Evolutionary conservation across 331 rosid species (phyloP).

Genomic region (Malus hybrid): DNA sequence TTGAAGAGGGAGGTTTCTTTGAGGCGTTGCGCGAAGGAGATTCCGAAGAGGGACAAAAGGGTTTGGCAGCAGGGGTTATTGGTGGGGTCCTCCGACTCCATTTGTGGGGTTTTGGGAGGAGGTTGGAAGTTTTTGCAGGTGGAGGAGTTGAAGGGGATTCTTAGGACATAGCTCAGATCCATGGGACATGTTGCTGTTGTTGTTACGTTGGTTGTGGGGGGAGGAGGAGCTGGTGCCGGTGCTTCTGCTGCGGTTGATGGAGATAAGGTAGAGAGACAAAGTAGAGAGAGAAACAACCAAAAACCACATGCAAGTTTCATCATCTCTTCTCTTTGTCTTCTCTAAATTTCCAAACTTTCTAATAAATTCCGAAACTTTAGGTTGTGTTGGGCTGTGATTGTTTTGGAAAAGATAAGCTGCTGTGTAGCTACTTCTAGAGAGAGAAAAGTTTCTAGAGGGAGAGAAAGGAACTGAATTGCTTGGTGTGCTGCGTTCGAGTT

Average conservation of each 20-base stretch:
- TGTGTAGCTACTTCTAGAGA: too few relatives aligned
- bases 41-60: slow-evolving; percentile 45
- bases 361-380: neutral
- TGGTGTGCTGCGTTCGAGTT: too few relatives aligned
- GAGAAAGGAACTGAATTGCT: too few relatives aligned
- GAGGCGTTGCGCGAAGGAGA: slow-evolving; percentile 53
- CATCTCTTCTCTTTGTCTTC: neutral
- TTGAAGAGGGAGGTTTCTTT: slow-evolving; percentile 55
- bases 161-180: slow-evolving; percentile 44
- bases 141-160: slow-evolving; percentile 61
- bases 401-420: neutral
- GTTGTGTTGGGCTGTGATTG: neutral
- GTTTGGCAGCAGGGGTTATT: slow-evolving; percentile 41
- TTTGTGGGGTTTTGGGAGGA: neutral
- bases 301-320: slow-evolving; percentile 5
- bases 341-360: neutral
- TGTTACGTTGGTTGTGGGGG: slow-evolving; percentile 8
- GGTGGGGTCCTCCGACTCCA: neutral
- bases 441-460: too few relatives aligned
- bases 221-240: slow-evolving; percentile 13
- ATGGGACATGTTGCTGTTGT: slow-evolving; percentile 41
- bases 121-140: slow-evolving; percentile 38
- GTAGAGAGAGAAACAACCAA: neutral
- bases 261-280: slow-evolving; percentile 18
- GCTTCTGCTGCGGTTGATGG: neutral